Evolutionary conservation across 1,284 basidiomycete genomes (phyloP), one percentile per base, ranked within the genome.

Genomic region (Psilocybe mexicana): DNA sequence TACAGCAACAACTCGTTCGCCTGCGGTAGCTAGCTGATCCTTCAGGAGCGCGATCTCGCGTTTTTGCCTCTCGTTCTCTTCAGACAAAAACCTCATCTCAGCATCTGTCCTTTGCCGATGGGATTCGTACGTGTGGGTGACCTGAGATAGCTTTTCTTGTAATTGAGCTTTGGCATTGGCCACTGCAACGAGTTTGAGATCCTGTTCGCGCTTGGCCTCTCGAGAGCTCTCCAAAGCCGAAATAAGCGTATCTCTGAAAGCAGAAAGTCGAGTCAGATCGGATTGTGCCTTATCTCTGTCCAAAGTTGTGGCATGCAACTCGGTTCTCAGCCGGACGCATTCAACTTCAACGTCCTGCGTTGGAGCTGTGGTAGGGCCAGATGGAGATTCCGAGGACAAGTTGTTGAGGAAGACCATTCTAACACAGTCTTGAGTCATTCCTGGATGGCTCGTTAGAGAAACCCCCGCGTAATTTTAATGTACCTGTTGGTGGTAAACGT

Each of bases 351-450:
- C 40, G 52, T 18, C 33, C 46, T n/a, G 26, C 23, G 45, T 42
- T 30, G 18, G 8, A 42, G 36, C 30, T 46, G 28, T 18, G 47
- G 18, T 25, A 52, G 40, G 12, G 5, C 8, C 7, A 6, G 11
- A 46, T 11, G 30, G 11, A 6, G 11, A 5, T 25, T 7, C 10
- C 28, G 33, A 30, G 38, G 10, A 25, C 50, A 42, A 44, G 51
- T 3, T 25, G 30, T 28, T 42, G 46, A 60, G 47, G 26, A 57
- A 60, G 30, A 60, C 43, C 11, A 43, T 49, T 10, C 59, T 52
- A 18, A 60, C 35, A 36, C 33, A 33, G 2, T 53, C 52, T n/a
- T 33, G 12, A 3, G 8, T 10, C 5, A 54, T 45, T 11, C n/a
- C 55, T 54, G 25, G 1, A 47, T 24, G 40, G 5, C 10, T 11